Base-by-base conservation (phyloP, 345 rosid genomes). In the Anastatica hierochuntica region DNA sequence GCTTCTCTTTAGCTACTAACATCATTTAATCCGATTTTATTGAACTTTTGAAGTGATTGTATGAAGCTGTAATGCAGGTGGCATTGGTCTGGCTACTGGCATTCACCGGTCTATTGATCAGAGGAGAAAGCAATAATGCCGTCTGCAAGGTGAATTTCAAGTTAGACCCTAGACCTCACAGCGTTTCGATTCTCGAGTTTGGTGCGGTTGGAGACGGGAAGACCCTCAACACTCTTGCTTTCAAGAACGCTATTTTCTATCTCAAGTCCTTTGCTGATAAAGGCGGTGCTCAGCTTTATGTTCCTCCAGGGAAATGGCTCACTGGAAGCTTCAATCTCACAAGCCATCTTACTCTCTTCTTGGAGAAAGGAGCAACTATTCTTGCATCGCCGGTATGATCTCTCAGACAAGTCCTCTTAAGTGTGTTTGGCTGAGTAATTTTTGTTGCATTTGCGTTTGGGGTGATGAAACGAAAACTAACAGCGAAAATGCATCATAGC, bases 281-380 rank as follows among this genome's bases (percentile, higher is more conserved):
- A 66, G 98, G 98, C 10, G 98, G 98, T 17, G 98, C 98, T 37
- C 95, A 90, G 78, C 95, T 90, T 19, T 90, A 90, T 34, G 84
- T 90, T 37, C 94, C 98, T 0, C 79, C 94, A 0, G 98, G 98
- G 20, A 77, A 74, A 69, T 90, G 95, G 96, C 92, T 90, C 18
- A 87, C 95, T 0, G 98, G 94, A 50, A 84, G 98, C 65, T 74
- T 90, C 75, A 90, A 85, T 49, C 96, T 90, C 51, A 90, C 98
- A 0, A 90, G 94, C 74, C 98, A 84, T 62, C 98, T 90, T 59
- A 90, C 98, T 7, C 83, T 90, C 57, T 90, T 87, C 74, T 61
- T 90, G 60, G 96, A 78, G 57, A 90, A 83, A 64, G 95, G 85
- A 15, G 96, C 98, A 8, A 69, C 79, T 24, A 83, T 90, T 62